A percentile compares a stretch with the other conserved stretches of the same genome.
phyloP scores from a whole-genome alignment of 129 eudicot species.

The Sambucus nigra region DNA sequence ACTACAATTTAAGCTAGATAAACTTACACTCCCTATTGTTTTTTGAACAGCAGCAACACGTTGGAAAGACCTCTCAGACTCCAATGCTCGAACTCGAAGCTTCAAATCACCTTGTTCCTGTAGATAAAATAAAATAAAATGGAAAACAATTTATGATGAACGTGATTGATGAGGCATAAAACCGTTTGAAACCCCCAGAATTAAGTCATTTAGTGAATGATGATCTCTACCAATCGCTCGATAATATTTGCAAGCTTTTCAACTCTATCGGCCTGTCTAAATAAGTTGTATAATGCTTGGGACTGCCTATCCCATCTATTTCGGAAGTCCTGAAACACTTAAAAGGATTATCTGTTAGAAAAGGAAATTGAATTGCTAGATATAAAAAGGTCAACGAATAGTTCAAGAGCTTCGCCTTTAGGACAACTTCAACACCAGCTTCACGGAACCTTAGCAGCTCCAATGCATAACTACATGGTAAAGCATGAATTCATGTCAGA shows the following conservation, averaged over 20 bases:
- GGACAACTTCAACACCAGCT: slow-evolving; percentile 90
- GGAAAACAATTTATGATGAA: neutral
- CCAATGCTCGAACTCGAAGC: slow-evolving; percentile 90
- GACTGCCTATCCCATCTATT: slow-evolving; percentile 95
- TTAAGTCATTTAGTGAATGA: neutral
- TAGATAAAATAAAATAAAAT: neutral
- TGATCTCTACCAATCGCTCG: slow-evolving; percentile 64
- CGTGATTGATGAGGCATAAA: neutral
- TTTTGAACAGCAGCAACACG: slow-evolving; percentile 97
- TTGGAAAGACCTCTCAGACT: slow-evolving; percentile 94
- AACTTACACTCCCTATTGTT: slow-evolving; percentile 80
- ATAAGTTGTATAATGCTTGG: slow-evolving; percentile 77
- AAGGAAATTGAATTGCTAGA: slow-evolving; percentile 2
- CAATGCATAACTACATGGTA: slow-evolving; percentile 63
- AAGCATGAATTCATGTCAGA: slow-evolving; percentile 14
- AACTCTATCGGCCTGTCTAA: slow-evolving; percentile 96
- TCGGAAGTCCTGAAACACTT: slow-evolving; percentile 57
- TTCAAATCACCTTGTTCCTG: slow-evolving; percentile 99
- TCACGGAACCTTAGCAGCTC: slow-evolving; percentile 92
- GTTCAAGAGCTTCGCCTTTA: slow-evolving; percentile 45
- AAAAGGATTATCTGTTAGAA: slow-evolving; percentile 9
- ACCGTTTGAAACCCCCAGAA: neutral
- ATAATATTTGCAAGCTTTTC: slow-evolving; percentile 78
- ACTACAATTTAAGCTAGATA: slow-evolving; percentile 1
- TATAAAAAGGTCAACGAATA: slow-evolving; percentile 1